Percentiles rank a stretch among this genome's conserved stretches.
phyloP scores from a whole-genome alignment of 345 rosid species.

The Dovyalis caffra region DNA sequence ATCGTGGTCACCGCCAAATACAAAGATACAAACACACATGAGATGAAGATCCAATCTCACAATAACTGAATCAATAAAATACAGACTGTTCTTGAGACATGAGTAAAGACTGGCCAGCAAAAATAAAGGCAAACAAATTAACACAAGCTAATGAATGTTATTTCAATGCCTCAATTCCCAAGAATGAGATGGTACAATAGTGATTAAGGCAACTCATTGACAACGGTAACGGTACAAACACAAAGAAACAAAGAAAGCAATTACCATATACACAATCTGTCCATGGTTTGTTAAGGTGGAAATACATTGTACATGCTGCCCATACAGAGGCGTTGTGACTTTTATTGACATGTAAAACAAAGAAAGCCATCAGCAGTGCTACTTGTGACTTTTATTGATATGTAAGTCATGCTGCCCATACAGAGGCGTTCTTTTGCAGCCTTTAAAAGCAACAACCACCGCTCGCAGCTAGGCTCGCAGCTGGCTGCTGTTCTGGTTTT shows the following conservation, averaged over 20 bases:
- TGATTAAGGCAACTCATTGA: constrained; percentile 9
- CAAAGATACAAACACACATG: neutral
- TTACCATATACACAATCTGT: constrained; percentile 22
- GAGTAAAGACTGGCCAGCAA: constrained; percentile 12
- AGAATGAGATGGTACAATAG: constrained; percentile 3
- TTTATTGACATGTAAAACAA: neutral
- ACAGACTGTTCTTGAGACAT: constrained; percentile 1
- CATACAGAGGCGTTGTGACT: neutral
- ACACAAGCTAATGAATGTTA: constrained; percentile 24
- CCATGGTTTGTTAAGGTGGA: neutral
- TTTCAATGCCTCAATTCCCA: constrained; percentile 5
- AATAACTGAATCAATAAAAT: constrained; percentile 8
- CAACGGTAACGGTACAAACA: neutral
- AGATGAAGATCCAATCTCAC: neutral
- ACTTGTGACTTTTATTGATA: neutral
- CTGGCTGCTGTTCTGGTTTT: constrained; percentile 49
- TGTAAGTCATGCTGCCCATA: neutral
- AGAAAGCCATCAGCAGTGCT: constrained; percentile 1
- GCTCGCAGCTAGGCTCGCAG: constrained; percentile 25
- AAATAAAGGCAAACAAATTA: constrained; percentile 12
- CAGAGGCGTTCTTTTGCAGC: neutral
- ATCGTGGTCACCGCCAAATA: too few relatives aligned
- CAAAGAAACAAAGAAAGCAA: constrained; percentile 6
- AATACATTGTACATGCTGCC: constrained; percentile 11
- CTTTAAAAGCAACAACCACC: constrained; percentile 53